Conservation (phyloP, 306 rosid genomes). For the Elaeagnus macrophylla region DNA sequence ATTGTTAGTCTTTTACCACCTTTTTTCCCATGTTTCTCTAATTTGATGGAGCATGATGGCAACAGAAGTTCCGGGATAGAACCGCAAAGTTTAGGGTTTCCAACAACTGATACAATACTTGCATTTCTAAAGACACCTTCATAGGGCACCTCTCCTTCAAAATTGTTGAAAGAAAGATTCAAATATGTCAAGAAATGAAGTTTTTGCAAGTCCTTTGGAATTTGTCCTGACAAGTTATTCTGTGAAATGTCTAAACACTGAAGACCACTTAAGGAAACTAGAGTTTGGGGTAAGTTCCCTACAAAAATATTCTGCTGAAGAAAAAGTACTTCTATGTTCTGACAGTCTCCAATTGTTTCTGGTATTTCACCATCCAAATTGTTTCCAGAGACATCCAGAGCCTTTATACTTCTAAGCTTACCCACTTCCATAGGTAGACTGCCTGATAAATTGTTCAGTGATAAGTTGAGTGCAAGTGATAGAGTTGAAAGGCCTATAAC, state of each 20-base stretch:
- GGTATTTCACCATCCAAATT: constrained; percentile 26
- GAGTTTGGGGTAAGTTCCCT: constrained; percentile 21
- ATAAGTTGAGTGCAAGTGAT: constrained; percentile 17
- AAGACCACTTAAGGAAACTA: constrained; percentile 14
- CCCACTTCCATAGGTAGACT: constrained; percentile 30
- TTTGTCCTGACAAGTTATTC: constrained; percentile 26
- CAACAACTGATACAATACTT: constrained; percentile 1
- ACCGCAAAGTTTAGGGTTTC: constrained; percentile 11
- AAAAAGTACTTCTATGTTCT: constrained; percentile 5
- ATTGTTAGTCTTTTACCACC: background rate
- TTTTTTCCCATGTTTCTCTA: background rate
- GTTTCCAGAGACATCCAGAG: constrained; percentile 25
- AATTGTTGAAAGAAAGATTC: background rate
- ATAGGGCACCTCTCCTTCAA: constrained; percentile 7
- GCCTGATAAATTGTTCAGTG: constrained; percentile 24
- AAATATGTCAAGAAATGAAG: background rate
- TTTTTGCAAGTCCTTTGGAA: constrained; percentile 10
- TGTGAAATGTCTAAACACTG: constrained; percentile 22
- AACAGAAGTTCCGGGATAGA: background rate
- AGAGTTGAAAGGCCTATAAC: constrained; percentile 23
- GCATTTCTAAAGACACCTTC: constrained; percentile 9
- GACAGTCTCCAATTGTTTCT: constrained; percentile 12
- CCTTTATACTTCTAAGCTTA: background rate
- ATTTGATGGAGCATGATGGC: constrained; percentile 5
- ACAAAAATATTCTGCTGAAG: constrained; percentile 24